These are phyloP conservation scores for Lycium barbarum DNA, from an alignment of 257 asterid species.

Conservation along the genomic window DNA sequence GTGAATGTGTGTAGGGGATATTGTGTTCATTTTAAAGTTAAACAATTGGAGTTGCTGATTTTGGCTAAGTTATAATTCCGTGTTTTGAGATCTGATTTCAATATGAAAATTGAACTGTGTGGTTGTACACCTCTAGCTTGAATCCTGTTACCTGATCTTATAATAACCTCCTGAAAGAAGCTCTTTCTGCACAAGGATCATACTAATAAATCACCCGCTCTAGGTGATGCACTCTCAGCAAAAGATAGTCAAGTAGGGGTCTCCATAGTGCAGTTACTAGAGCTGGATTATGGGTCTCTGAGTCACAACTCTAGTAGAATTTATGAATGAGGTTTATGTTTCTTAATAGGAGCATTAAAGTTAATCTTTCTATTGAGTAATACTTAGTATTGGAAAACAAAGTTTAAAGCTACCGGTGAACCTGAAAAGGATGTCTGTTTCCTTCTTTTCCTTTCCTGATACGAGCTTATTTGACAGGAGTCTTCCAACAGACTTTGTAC, in stretches of 20 bases:
- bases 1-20: not conserved
- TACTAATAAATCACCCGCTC: not conserved
- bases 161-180: not conserved
- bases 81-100: slow-evolving; percentile 57
- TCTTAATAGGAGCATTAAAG: not conserved
- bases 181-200: not conserved
- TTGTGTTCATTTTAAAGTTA: not conserved
- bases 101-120: slow-evolving; percentile 29
- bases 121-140: slow-evolving; percentile 20
- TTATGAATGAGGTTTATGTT: not conserved
- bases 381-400: not conserved
- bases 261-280: slow-evolving; percentile 9
- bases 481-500: slow-evolving; percentile 82
- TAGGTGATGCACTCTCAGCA: not conserved
- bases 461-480: slow-evolving; percentile 55
- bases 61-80: slow-evolving; percentile 1
- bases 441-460: slow-evolving; percentile 34
- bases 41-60: slow-evolving; percentile 24
- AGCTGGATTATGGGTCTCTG: not conserved
- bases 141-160: not conserved
- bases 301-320: not conserved
- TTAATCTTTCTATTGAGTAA: not conserved
- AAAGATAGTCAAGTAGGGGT: slow-evolving; percentile 1
- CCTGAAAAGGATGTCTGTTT: not conserved
- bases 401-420: not conserved